Evolutionary conservation across 2,329 filamentous ascomycete genomes (phyloP).

Genomic region (Nothophaeocryptopus gaeumannii): DNA sequence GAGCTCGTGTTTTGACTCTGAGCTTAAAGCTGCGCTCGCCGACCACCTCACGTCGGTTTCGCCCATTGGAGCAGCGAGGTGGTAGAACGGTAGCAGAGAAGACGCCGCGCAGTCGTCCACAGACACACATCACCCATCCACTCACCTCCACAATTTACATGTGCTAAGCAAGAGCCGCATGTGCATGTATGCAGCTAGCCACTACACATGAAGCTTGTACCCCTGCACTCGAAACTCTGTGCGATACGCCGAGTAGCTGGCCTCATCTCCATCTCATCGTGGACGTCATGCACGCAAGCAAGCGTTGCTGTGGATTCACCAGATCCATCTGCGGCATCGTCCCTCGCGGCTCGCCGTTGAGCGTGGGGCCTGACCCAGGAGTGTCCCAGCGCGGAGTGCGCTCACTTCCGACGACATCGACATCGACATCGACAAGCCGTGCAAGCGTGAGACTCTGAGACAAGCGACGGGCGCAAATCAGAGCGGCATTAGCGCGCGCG

Average conservation of each 20-base stretch:
- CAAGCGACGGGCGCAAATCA: conserved; percentile 8
- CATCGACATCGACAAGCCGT: not conserved
- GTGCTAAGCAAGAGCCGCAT: conserved; percentile 11
- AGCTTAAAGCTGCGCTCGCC: too few species aligned
- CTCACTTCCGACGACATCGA: conserved; percentile 1
- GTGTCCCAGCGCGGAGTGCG: not conserved
- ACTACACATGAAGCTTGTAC: conserved; percentile 16
- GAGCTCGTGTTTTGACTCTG: not conserved
- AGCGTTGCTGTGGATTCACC: not conserved
- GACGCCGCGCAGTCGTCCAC: too few species aligned
- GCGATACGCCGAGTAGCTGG: not conserved
- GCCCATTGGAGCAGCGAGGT: too few species aligned
- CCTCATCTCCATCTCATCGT: not conserved
- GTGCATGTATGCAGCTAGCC: conserved; percentile 15
- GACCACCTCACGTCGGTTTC: too few species aligned
- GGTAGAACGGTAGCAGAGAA: too few species aligned
- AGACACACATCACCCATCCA: not conserved
- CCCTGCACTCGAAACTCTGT: conserved; percentile 20
- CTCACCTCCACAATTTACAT: too few species aligned
- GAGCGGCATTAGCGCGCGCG: conserved; percentile 16
- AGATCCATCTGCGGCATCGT: not conserved
- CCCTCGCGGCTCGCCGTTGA: not conserved
- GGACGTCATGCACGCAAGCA: conserved; percentile 3
- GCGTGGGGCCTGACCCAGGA: not conserved
- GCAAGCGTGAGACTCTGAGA: conserved; percentile 1